Evolutionary conservation across 257 asterid genomes (phyloP), one percentile per base, ranked within the genome.

Genomic region (Solanum tacnaense): DNA sequence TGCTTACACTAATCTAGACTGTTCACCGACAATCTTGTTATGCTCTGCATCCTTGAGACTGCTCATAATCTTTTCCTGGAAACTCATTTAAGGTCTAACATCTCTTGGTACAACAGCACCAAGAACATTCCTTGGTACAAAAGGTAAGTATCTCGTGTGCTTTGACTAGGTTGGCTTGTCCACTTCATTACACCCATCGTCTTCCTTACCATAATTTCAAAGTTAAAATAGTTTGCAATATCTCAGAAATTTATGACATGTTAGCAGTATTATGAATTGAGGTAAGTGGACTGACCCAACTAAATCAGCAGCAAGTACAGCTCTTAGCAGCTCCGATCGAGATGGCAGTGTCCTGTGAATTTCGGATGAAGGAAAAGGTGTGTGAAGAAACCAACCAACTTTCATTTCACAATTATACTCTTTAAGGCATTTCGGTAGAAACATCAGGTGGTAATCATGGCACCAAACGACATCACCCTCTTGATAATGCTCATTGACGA

Each of bases 401-500:
- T 96, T 96, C 98, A 95, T 95, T 79, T 90, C 89, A 84, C 56
- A 89, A 87, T 96, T 96, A 83, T 91, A 85, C n/a, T 95, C 96
- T 87, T 96, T 95, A 12, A 95, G 95, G 89, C 96, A 95, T 90
- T 93, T 92, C 4, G 98, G 98, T 62, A 95, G 97, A 91, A 93
- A 95, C 98, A 95, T 95, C 86, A 95, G 93, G 91, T 96, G 98
- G 90, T 96, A 96, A 89, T 96, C 98, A 85, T 96, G 98, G 92
- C 98, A 94, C 98, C 98, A 96, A 32, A 94, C 98, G 46, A 96
- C 95, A 86, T 96, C 98, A 44, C 98, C 98, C n/a, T 94, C 98
- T 88, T 91, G 89, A 89, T 95, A 94, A 88, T 95, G 96, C 91
- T 92, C 90, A 73, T 94, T 92, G 12, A 95, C 98, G 13, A 95